Evolutionary conservation across 306 rosid genomes (phyloP).

Genomic region (Carpinus viminea): DNA sequence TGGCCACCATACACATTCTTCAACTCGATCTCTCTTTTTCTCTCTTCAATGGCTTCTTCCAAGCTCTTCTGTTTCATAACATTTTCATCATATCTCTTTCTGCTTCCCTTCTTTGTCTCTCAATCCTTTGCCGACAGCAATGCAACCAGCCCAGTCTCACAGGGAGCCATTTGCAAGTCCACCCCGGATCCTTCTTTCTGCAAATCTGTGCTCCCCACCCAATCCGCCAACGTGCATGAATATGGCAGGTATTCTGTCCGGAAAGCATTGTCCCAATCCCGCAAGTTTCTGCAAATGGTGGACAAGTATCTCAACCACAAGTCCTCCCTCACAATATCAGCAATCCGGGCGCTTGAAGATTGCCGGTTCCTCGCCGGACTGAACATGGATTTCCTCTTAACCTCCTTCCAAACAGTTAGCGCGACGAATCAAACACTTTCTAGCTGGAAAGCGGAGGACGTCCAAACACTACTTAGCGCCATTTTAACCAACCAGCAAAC

Average conservation of each 20-base stretch:
- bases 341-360: conserved; percentile 68
- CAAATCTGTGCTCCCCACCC: conserved; percentile 58
- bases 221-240: conserved; percentile 55
- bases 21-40: not conserved
- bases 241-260: conserved; percentile 61
- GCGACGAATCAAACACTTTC: conserved; percentile 39
- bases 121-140: conserved; percentile 26
- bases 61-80: conserved; percentile 27
- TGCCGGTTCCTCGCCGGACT: conserved; percentile 58
- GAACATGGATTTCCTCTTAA: conserved; percentile 61
- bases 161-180: conserved; percentile 53
- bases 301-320: conserved; percentile 40
- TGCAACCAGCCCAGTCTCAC: conserved; percentile 36
- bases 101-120: conserved; percentile 14
- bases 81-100: conserved; percentile 29
- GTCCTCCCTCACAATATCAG: conserved; percentile 45
- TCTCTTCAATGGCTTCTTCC: conserved; percentile 29
- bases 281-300: conserved; percentile 44
- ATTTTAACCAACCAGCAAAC: conserved; percentile 80
- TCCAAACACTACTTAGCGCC: conserved; percentile 69
- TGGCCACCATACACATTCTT: not conserved
- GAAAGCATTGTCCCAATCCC: conserved; percentile 64
- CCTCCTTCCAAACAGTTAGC: conserved; percentile 52
- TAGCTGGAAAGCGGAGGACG: conserved; percentile 54
- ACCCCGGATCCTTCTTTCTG: conserved; percentile 79